Conservation (phyloP, 176 grass and related monocot species). For the Poa annua region DNA sequence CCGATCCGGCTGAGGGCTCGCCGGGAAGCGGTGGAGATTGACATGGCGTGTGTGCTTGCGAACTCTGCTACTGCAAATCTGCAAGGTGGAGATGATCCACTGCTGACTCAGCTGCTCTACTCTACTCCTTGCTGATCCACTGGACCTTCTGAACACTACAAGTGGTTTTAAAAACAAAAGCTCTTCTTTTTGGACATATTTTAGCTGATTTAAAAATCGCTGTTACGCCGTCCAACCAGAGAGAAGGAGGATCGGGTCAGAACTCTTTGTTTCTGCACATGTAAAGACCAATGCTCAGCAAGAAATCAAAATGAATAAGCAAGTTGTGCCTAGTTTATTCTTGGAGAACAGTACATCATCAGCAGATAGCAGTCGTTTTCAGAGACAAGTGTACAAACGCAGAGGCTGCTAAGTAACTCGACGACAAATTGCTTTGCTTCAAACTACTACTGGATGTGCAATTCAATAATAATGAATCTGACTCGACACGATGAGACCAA, state of each 20-base stretch:
- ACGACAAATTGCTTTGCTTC: background rate
- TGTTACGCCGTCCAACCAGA: conserved; percentile 4
- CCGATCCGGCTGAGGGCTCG: conserved; percentile 60
- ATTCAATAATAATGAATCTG: background rate
- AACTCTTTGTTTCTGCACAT: background rate
- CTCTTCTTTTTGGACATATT: background rate
- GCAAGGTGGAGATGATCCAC: background rate
- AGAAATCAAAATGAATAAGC: background rate
- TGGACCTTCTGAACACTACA: background rate
- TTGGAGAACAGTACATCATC: background rate
- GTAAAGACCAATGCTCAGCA: background rate
- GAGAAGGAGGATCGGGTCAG: background rate
- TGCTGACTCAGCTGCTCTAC: background rate
- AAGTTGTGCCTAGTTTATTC: conserved; percentile 21
- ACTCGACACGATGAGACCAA: too few relatives aligned
- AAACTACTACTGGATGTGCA: background rate
- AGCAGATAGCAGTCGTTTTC: background rate
- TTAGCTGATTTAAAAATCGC: background rate
- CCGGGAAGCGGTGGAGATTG: conserved; percentile 50
- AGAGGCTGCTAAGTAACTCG: background rate
- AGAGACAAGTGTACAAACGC: background rate
- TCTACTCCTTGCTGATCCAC: background rate
- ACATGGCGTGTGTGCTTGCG: conserved; percentile 43
- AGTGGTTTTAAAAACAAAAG: background rate
- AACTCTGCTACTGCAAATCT: background rate